Percentiles rank a stretch among this genome's conserved stretches.
These are phyloP conservation scores for Heteromeles arbutifolia DNA, from an alignment of 306 rosid genomes.

Conservation along the genomic window DNA sequence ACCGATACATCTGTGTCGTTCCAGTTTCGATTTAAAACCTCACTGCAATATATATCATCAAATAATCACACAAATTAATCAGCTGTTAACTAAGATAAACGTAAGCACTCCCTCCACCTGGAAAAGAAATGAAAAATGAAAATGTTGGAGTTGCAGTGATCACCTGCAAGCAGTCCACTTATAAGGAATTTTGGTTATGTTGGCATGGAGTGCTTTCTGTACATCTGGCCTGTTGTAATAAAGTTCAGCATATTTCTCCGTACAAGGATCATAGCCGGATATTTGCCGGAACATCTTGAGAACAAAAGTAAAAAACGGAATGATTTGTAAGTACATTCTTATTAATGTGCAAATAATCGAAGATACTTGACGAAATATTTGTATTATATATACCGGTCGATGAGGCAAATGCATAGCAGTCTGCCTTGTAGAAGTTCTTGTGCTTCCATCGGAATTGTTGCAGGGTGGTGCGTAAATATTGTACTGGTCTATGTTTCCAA, in stretches of 20 bases:
- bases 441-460: conserved; percentile 67
- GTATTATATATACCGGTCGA: conserved; percentile 30
- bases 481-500: conserved; percentile 93
- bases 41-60: conserved; percentile 38
- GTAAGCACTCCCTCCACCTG: background rate
- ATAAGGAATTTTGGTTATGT: conserved; percentile 65
- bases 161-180: conserved; percentile 98
- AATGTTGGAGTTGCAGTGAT: background rate
- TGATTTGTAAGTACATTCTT: background rate
- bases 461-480: conserved; percentile 94
- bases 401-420: conserved; percentile 68
- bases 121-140: too few relatives aligned
- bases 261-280: conserved; percentile 91
- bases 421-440: conserved; percentile 10
- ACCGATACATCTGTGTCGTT: conserved; percentile 80
- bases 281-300: conserved; percentile 39
- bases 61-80: background rate
- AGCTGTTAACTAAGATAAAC: background rate
- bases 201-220: conserved; percentile 91
- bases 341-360: background rate
- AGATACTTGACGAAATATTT: background rate
- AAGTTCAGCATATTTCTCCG: conserved; percentile 85
- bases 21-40: conserved; percentile 86
- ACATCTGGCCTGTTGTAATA: conserved; percentile 87
- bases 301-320: background rate